phyloP scores from a whole-genome alignment of 2,329 filamentous ascomycete genomes.

The Fulvia fulva region DNA sequence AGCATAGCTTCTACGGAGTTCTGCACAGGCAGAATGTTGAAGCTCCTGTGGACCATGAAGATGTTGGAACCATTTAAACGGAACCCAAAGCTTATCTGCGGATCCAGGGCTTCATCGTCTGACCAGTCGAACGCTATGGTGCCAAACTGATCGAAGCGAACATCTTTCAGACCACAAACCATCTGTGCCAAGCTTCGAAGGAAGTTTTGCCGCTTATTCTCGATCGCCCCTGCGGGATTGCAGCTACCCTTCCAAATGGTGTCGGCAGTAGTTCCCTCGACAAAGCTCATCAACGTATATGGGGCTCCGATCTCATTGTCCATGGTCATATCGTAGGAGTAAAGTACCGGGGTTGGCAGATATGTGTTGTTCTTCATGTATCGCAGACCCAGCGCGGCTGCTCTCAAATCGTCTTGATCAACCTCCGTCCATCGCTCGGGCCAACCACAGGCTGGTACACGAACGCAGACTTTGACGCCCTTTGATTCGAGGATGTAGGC shows the following conservation, averaged over 20 bases:
- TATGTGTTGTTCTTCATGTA: slow-evolving; percentile 13
- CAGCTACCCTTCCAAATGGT: slow-evolving; percentile 4
- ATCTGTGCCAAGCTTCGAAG: slow-evolving; percentile 14
- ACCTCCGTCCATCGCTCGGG: slow-evolving; percentile 16
- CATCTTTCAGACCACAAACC: slow-evolving; percentile 7
- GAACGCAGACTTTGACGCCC: slow-evolving; percentile 9
- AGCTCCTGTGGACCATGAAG: slow-evolving; percentile 13
- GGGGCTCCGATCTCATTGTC: slow-evolving; percentile 19
- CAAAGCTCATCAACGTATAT: slow-evolving; percentile 18
- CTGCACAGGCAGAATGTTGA: slow-evolving; percentile 2
- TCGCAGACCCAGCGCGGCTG: slow-evolving; percentile 18
- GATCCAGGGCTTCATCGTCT: not conserved
- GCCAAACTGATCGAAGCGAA: slow-evolving; percentile 10
- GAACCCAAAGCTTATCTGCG: slow-evolving; percentile 6
- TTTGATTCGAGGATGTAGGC: slow-evolving; percentile 16
- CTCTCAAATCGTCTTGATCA: slow-evolving; percentile 14
- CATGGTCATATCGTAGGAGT: slow-evolving; percentile 11
- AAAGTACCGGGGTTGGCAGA: slow-evolving; percentile 14
- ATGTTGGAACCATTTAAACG: slow-evolving; percentile 13
- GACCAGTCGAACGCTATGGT: slow-evolving; percentile 10
- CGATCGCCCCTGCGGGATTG: slow-evolving; percentile 1
- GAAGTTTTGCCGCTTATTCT: slow-evolving; percentile 13
- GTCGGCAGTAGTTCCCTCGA: slow-evolving; percentile 7
- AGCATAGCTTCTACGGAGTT: slow-evolving; percentile 12
- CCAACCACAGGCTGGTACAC: slow-evolving; percentile 17